Conservation (phyloP, 495 filamentous ascomycete species). For the Aspergillus nidulans region DNA sequence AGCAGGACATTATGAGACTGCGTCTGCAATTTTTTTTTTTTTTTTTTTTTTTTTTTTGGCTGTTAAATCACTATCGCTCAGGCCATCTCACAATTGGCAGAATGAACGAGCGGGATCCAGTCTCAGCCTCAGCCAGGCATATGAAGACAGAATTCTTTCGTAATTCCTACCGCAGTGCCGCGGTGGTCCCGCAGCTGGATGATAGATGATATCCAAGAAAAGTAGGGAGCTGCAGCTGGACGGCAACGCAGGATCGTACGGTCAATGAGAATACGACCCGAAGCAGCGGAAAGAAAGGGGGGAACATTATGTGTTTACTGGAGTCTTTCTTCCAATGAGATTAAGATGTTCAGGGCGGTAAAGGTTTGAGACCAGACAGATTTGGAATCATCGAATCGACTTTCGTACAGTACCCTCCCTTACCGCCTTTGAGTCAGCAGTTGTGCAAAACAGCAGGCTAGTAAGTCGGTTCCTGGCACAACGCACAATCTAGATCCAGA, state of each 20-base stretch:
- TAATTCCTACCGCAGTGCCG: neutral
- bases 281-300: neutral
- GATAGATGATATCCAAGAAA: neutral
- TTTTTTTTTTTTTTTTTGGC: no score
- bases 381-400: neutral
- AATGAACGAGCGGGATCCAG: neutral
- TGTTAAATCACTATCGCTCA: no score
- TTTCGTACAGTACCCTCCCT: neutral
- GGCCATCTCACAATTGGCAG: neutral
- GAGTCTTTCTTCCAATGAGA: neutral
- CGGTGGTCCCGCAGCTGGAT: neutral
- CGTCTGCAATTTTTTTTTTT: neutral
- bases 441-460: neutral
- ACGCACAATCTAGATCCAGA: neutral
- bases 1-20: neutral
- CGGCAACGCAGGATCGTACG: neutral
- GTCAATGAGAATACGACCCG: neutral
- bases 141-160: neutral
- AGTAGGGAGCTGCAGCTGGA: neutral
- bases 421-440: neutral
- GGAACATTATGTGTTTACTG: neutral
- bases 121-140: neutral
- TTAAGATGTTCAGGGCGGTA: neutral
- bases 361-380: neutral
- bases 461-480: neutral